Conservation (phyloP, 192 early-diverging fungal species). For the Borealophlyctis nickersoniae region DNA sequence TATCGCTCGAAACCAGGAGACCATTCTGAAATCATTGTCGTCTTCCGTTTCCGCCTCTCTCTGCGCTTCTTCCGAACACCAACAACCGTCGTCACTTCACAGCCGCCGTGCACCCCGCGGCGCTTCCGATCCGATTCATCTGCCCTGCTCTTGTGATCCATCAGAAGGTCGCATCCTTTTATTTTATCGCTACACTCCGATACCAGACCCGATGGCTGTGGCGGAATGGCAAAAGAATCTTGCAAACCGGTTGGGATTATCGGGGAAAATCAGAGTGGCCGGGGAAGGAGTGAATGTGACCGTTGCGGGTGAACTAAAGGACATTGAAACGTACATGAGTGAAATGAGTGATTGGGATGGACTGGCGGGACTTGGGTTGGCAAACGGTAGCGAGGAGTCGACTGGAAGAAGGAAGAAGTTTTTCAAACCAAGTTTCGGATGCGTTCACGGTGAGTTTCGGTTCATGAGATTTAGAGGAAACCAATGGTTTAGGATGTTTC, state of each 20-base stretch:
- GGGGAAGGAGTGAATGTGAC: slow-evolving; percentile 68
- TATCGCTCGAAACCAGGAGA: too few species aligned
- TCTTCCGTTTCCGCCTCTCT: too few species aligned
- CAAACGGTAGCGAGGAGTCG: slow-evolving; percentile 1
- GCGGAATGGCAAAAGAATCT: slow-evolving; percentile 8
- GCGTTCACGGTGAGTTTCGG: slow-evolving; percentile 40
- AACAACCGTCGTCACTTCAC: neutral
- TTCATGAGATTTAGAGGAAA: neutral
- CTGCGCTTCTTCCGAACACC: too few species aligned
- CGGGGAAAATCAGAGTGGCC: slow-evolving; percentile 42
- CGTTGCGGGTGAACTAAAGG: slow-evolving; percentile 44
- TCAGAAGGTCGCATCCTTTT: slow-evolving; percentile 26
- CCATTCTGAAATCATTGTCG: too few species aligned
- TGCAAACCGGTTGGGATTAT: slow-evolving; percentile 4
- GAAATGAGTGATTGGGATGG: slow-evolving; percentile 28
- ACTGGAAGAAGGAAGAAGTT: slow-evolving; percentile 31
- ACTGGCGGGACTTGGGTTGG: slow-evolving; percentile 14
- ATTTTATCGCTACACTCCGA: slow-evolving; percentile 22
- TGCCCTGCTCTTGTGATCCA: slow-evolving; percentile 17
- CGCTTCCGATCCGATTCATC: slow-evolving; percentile 20
- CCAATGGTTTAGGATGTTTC: neutral
- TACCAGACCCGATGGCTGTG: neutral
- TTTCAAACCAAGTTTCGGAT: slow-evolving; percentile 66
- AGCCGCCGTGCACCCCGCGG: slow-evolving; percentile 28
- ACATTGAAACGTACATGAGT: slow-evolving; percentile 46